Conservation (phyloP, 1,284 basidiomycete genomes). For the Irpex sp. region DNA sequence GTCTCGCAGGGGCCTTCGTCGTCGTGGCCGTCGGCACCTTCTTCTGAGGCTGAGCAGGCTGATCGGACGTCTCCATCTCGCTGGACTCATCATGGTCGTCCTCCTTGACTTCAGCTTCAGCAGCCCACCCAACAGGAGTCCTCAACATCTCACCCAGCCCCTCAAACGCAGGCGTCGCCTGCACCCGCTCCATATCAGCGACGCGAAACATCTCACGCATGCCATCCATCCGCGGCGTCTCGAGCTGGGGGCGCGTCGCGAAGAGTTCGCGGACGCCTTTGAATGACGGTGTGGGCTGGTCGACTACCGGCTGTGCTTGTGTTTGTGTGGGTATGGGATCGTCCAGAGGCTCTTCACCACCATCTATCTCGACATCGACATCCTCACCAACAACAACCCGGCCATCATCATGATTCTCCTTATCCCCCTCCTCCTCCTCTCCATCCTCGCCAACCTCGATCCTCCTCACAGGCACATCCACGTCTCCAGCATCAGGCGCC, state of each 20-base stretch:
- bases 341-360: constrained; percentile 3
- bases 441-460: constrained; percentile 15
- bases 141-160: constrained; percentile 30
- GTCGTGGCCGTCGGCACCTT: neutral
- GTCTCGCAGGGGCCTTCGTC: neutral
- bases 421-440: constrained; percentile 6
- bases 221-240: constrained; percentile 32
- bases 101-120: neutral
- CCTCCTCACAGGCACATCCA: constrained; percentile 3
- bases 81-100: too few relatives aligned
- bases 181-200: constrained; percentile 8
- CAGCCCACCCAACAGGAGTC: constrained; percentile 22
- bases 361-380: constrained; percentile 4
- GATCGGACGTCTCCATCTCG: neutral
- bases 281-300: constrained; percentile 24
- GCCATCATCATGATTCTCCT: neutral
- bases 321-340: neutral
- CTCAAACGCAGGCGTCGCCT: constrained; percentile 24
- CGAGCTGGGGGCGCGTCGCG: constrained; percentile 10
- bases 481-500: constrained; percentile 15
- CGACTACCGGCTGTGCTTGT: neutral
- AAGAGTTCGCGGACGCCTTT: constrained; percentile 31
- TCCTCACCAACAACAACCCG: constrained; percentile 6
- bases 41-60: neutral
- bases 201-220: constrained; percentile 26